Evolutionary conservation across 495 filamentous ascomycete genomes (phyloP), one percentile per base, ranked within the genome.

Genomic region (Penicillium coffeae): DNA sequence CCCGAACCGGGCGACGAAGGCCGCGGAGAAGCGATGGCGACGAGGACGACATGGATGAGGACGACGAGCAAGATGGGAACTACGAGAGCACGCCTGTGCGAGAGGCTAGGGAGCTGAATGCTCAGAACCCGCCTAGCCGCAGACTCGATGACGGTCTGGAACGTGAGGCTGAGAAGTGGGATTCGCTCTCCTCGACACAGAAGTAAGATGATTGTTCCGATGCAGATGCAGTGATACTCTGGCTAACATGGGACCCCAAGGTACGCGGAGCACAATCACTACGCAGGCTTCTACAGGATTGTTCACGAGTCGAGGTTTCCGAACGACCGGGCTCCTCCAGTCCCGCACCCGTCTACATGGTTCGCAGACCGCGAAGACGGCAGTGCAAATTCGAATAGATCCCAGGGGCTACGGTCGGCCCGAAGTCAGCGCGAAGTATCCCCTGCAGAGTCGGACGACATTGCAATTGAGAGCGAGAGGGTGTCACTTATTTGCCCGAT

Each of bases 221-320:
- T 44, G 4, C 9, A 20, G 21, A 30, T 21, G 3, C 15, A 18
- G 3, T 15, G 13, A 21, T 19, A 34, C 14, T 34, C 14, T 20
- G 16, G 13, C 35, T 49, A 43, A 51, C 21, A 9, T 27, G 13
- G 41, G 20, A 10, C 1, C 20, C 42, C 9, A 55, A 75, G 72
- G 48, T 96, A 95, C 68, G 80, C 81, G n/a, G 55, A 74, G 8
- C 77, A 93, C 65, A 90, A 92, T 66, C 73, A 82, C 50, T 96
- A 95, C 72, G 73, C 84, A 45, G 73, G 76, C 21, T 95, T 95
- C 78, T 86, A 87, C 61, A 77, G 78, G 38, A 72, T 82, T 15
- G 82, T 92, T 50, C 87, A 94, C 66, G 87, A 93, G 52, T 81
- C 88, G 14, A 75, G 80, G 47, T 75, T 90, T 60, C 79, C 75